Percentiles rank a stretch among this genome's conserved stretches.
Evolutionary conservation across 2,329 filamentous ascomycete genomes (phyloP).

Genomic region (Plenodomus lindquistii): DNA sequence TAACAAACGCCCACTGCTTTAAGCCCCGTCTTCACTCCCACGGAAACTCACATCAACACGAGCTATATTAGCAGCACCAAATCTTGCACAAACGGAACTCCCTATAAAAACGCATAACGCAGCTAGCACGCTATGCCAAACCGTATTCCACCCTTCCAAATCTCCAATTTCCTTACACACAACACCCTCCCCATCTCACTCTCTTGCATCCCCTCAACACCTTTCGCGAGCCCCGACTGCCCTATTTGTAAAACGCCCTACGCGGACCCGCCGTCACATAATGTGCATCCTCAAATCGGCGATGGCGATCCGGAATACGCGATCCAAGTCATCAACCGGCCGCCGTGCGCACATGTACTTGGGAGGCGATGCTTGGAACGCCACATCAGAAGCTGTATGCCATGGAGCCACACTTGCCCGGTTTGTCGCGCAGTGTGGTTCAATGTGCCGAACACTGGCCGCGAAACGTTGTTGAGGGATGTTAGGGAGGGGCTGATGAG

Average conservation of each 20-base stretch:
- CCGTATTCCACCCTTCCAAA: background rate
- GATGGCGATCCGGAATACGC: conserved; percentile 18
- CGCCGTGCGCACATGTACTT: conserved; percentile 21
- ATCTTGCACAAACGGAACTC: too few species aligned
- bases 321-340: conserved; percentile 13
- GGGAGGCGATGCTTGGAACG: conserved; percentile 23
- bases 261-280: conserved; percentile 13
- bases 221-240: conserved; percentile 8
- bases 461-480: conserved; percentile 8
- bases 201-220: conserved; percentile 5
- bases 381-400: conserved; percentile 19
- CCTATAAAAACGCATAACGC: background rate
- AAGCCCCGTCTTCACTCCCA: background rate
- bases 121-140: background rate
- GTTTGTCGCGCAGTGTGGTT: conserved; percentile 25
- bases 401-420: conserved; percentile 28
- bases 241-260: conserved; percentile 21
- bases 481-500: conserved; percentile 10
- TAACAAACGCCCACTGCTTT: too few species aligned
- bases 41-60: background rate
- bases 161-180: conserved; percentile 20
- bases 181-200: conserved; percentile 16
- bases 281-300: conserved; percentile 21
- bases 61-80: background rate
- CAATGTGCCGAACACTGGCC: conserved; percentile 12